Base-by-base conservation (phyloP, 345 rosid species). In the Stellera chamaejasme region DNA sequence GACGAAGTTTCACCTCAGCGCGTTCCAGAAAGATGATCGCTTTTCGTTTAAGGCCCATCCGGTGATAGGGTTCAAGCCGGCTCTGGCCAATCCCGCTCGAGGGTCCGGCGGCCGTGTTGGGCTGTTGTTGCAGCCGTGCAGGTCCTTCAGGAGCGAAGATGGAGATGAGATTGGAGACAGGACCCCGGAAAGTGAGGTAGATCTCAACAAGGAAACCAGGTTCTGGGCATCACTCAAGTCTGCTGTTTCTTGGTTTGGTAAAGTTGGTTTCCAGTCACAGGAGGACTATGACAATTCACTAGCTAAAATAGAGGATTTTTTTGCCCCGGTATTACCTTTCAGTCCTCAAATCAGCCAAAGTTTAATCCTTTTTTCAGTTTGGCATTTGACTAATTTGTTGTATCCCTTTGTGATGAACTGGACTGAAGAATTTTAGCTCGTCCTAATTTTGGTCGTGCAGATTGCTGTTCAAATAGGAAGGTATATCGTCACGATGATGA, bases 401-500 rank as follows among this genome's bases (percentile, higher is more conserved):
- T 5, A 8, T 32, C 39, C 9, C 39, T 19, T 19, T 67, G 11
- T 64, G 36, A 28, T 53, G 63, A 48, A 27, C 12, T 44, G 8
- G 15, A 16, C 52, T 43, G 52, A 13, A 8, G 11, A 5, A 15
- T 0, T 23, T 44, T 51, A 44, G 26, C 43, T 62, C 15, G 52
- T 4, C 12, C 8, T 25, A 16, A 23, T 41, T 55, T 6, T 52
- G 13, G 19, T 55, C 5, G 32, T 15, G 54, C 73, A 92, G 98
- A 69, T 79, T 67, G 96, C 93, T 55, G 47, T 85, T 45, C 98
- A 85, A 71, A 72, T 88, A 57, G 98, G 88, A 63, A 92, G 98
- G 75, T 88, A 84, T 59, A 85, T 92, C 15, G 87, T 92, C 62
- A 92, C 96, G 10, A 88, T 88, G 95, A 82, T 82, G 82, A 79